Evolutionary conservation across 2,329 filamentous ascomycete genomes (phyloP).

Genomic region (Diaporthe helianthi): DNA sequence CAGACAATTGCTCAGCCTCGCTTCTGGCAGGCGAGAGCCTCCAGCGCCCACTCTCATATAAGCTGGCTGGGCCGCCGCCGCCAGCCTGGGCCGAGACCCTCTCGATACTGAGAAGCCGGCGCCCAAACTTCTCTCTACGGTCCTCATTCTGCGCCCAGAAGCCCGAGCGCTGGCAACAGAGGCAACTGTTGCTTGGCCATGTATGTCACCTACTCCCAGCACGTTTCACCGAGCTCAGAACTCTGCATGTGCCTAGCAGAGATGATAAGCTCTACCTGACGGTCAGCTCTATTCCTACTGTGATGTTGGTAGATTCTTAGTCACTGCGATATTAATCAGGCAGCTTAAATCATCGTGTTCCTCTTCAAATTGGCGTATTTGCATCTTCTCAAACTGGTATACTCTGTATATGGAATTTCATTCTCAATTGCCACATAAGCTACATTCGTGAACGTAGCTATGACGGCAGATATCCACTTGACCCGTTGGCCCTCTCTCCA

Average conservation of each 20-base stretch:
- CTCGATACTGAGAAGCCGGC: not conserved
- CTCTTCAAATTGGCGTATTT: slow-evolving; percentile 19
- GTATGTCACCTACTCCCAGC: slow-evolving; percentile 31
- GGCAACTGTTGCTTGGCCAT: slow-evolving; percentile 31
- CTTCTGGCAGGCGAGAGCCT: slow-evolving; percentile 5
- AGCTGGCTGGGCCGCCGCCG: not conserved
- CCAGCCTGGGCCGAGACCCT: not conserved
- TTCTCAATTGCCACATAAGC: not conserved
- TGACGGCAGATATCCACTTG: slow-evolving; percentile 69
- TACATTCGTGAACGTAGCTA: slow-evolving; percentile 28
- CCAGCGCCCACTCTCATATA: not conserved
- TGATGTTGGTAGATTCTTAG: slow-evolving; percentile 3
- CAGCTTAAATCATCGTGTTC: not conserved
- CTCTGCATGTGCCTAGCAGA: not conserved
- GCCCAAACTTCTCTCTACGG: not conserved
- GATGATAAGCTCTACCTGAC: not conserved
- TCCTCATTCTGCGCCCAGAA: not conserved
- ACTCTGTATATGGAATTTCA: not conserved
- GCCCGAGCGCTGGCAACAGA: slow-evolving; percentile 1
- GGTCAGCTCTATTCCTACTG: no score
- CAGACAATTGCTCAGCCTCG: slow-evolving; percentile 29
- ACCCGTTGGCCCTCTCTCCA: slow-evolving; percentile 66
- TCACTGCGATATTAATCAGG: slow-evolving; percentile 5
- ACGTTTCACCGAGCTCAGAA: slow-evolving; percentile 26
- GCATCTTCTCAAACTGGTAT: not conserved